Conservation (phyloP, 2,329 filamentous ascomycete species). For the Penicillium sp. region DNA sequence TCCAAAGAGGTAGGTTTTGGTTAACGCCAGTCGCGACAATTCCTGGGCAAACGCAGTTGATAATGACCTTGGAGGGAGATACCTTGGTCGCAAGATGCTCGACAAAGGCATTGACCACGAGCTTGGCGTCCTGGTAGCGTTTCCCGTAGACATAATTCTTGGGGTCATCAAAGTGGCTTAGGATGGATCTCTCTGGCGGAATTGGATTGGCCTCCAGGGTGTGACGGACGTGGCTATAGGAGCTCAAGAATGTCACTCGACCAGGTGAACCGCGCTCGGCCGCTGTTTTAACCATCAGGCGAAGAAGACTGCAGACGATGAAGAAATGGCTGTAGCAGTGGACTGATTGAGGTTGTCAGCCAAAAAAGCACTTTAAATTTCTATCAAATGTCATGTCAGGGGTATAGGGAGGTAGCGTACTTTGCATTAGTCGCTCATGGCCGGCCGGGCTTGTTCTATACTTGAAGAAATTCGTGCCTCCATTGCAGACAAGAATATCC, state of each 20-base stretch:
- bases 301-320: conserved; percentile 14
- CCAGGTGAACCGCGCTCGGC: conserved; percentile 7
- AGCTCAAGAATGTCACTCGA: conserved; percentile 21
- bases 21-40: conserved; percentile 15
- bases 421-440: conserved; percentile 23
- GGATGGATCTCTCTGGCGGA: background rate
- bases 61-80: conserved; percentile 15
- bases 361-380: background rate
- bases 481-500: conserved; percentile 23
- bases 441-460: conserved; percentile 20
- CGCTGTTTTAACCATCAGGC: conserved; percentile 17
- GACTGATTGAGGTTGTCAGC: conserved; percentile 8
- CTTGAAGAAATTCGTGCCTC: conserved; percentile 10
- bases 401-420: background rate
- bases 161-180: conserved; percentile 8
- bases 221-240: conserved; percentile 8
- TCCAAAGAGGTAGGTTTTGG: conserved; percentile 8
- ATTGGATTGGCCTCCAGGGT: conserved; percentile 2
- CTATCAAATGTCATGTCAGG: background rate
- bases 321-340: conserved; percentile 26
- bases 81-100: conserved; percentile 13
- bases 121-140: conserved; percentile 22
- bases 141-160: background rate
- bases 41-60: conserved; percentile 25
- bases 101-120: conserved; percentile 22